These are phyloP conservation scores for Cryptosporidium canis DNA, from an alignment of 169 alveolate genomes.

Conservation along the genomic window DNA sequence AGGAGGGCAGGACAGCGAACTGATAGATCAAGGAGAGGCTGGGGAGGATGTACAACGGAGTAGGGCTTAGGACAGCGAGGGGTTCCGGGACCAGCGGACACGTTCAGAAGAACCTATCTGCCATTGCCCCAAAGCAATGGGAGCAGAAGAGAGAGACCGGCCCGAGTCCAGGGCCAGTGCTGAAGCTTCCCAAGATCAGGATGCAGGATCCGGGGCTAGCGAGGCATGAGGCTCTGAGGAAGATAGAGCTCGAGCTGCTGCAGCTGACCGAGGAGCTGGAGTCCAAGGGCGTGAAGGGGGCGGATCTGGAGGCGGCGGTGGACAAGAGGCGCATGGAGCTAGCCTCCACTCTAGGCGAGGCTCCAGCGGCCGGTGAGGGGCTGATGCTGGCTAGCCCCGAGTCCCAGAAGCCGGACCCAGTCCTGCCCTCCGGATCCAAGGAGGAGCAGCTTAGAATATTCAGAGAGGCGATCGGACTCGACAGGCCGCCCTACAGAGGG, in stretches of 20 bases:
- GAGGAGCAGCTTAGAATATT: constrained; percentile 76
- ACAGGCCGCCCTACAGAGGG: background rate
- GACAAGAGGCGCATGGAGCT: constrained; percentile 9
- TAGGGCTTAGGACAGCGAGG: constrained; percentile 87
- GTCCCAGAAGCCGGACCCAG: background rate
- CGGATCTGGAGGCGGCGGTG: constrained; percentile 24
- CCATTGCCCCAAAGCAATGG: constrained; percentile 74
- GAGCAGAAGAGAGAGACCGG: constrained; percentile 75
- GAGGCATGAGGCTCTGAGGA: constrained; percentile 83
- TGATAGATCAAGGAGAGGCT: background rate
- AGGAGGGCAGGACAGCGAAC: background rate
- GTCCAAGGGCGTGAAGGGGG: constrained; percentile 34
- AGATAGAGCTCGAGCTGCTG: constrained; percentile 80
- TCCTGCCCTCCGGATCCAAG: constrained; percentile 28
- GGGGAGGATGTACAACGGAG: constrained; percentile 85
- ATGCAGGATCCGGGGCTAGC: constrained; percentile 80
- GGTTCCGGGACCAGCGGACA: constrained; percentile 92
- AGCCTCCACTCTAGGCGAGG: background rate
- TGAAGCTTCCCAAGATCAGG: background rate
- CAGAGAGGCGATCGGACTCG: constrained; percentile 64
- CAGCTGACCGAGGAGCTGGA: constrained; percentile 51
- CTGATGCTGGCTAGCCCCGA: background rate
- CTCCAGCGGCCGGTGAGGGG: background rate
- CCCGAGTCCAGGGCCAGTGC: constrained; percentile 37
- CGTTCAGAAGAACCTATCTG: constrained; percentile 83